Base-by-base conservation (phyloP, 768 basidiomycete species). In the Clathrus columnatus region DNA sequence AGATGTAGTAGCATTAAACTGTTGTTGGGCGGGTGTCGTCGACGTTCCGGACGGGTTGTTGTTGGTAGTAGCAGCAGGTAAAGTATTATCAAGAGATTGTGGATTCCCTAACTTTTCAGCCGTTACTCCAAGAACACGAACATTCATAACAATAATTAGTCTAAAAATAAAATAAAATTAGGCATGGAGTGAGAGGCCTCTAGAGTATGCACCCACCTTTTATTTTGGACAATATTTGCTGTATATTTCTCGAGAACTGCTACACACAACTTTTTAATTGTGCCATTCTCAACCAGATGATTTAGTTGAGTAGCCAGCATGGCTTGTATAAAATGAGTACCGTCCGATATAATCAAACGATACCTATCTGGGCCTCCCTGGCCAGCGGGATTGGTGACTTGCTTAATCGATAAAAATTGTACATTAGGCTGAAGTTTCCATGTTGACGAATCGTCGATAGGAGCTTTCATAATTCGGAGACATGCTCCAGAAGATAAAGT, bases 281-380 rank as follows among this genome's bases (percentile, higher is more conserved):
- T 64, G 5, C 82, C 79, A 0, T 81, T 73, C 16, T 84, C 76
- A 14, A 94, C 83, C 60, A 91, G 70, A 6, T 73, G 59, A 63
- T 97, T 97, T 45, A 93, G 78, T 64, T 91, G 87, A 0, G 94
- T 97, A 4, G 93, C 90, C 29, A 98, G 75, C 96, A 99, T 97
- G 23, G 88, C 84, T 68, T 97, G 96, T 48, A 87, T 75, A 67
- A 88, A 96, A 61, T 87, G 72, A 18, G 75, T 73, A 41, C 95
- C 93, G 69, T 98, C 95, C 0, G 92, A 95, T 41, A 97, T 73
- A 68, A 97, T 90, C 57, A 95, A 76, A 58, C 91, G 79, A 68
- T 79, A 83, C 56, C 85, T 74, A 64, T 87, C 85, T 10, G 62
- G 57, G 64, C n/a, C 65, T 60, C 65, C 48, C 68, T 64, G 5